Base-by-base conservation (phyloP, 495 filamentous ascomycete species). In the Aspergillus leporis region DNA sequence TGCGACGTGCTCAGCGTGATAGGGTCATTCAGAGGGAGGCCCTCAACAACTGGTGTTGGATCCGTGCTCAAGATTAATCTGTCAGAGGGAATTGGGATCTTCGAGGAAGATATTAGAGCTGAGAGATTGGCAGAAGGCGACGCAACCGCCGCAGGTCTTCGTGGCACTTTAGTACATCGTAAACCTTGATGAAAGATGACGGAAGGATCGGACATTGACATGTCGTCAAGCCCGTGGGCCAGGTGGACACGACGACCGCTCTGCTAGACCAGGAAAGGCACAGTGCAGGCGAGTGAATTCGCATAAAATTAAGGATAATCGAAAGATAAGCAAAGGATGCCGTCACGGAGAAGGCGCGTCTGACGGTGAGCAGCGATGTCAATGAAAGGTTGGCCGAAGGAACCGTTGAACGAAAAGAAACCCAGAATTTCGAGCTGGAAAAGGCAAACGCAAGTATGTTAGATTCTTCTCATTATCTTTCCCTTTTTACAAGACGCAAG, bases 141-240 rank as follows among this genome's bases (percentile, higher is more conserved):
- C 13, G 49, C 10, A 31, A 34, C 54, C 46, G 31, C 57, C 34
- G 47, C 25, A 5, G 61, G 60, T 25, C 53, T 43, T 50, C 61
- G 59, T 21, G 53, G 61, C 30, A 63, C 52, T 55, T 65, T 69
- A 41, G 64, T 65, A 31, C 66, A 66, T 57, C 55, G 56, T 48
- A 61, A 54, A 40, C 64, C 57, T 41, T 66, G 61, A 41, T 58
- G 56, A 38, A 64, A 59, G 50, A 66, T 58, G 32, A 66, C 57
- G 3, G 61, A 62, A 36, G 64, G 50, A 53, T 49, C 58, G 40
- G 63, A 60, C 59, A 62, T 64, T 28, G 57, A 63, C 63, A 69
- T 64, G 49, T 62, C 61, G 58, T 55, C 55, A 54, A 53, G 54
- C 57, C 65, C 55, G 30, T 43, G 58, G 58, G 48, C 19, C 25